These are phyloP conservation scores for Aquilaria agallochum DNA, from an alignment of 441 rosid genomes.

Conservation along the genomic window DNA sequence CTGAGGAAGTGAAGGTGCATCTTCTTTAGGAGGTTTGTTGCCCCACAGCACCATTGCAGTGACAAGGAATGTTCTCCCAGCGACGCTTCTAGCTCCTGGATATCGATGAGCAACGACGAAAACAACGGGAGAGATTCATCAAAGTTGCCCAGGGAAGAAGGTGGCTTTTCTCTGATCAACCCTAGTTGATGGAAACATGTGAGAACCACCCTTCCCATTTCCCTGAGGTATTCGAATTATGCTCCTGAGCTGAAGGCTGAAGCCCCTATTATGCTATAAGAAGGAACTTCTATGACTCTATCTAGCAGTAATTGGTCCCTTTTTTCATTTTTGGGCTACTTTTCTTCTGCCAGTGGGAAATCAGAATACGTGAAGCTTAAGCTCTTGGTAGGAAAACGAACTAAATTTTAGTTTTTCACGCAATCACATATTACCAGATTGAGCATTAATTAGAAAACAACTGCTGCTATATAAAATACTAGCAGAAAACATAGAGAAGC, in stretches of 20 bases:
- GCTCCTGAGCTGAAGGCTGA: not conserved
- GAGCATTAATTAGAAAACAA: no score
- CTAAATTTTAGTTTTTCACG: not conserved
- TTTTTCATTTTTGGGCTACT: not conserved
- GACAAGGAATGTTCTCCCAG: not conserved
- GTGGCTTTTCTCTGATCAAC: not conserved
- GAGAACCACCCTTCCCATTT: slow-evolving; percentile 2
- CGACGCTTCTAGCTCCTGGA: slow-evolving; percentile 9
- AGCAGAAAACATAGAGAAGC: no score
- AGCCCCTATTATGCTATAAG: no score
- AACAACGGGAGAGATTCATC: not conserved
- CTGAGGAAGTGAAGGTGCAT: not conserved
- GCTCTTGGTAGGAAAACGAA: not conserved
- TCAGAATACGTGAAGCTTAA: not conserved
- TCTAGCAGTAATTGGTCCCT: no score
- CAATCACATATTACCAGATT: no score
- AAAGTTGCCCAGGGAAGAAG: not conserved
- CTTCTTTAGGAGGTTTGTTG: slow-evolving; percentile 6
- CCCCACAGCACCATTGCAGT: slow-evolving; percentile 8
- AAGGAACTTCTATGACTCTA: no score
- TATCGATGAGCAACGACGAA: not conserved
- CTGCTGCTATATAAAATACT: no score
- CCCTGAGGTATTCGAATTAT: no score
- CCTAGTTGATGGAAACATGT: not conserved
- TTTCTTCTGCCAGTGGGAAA: slow-evolving; percentile 3